Evolutionary conservation across 306 rosid genomes (phyloP).

Genomic region (Quercus parvula): DNA sequence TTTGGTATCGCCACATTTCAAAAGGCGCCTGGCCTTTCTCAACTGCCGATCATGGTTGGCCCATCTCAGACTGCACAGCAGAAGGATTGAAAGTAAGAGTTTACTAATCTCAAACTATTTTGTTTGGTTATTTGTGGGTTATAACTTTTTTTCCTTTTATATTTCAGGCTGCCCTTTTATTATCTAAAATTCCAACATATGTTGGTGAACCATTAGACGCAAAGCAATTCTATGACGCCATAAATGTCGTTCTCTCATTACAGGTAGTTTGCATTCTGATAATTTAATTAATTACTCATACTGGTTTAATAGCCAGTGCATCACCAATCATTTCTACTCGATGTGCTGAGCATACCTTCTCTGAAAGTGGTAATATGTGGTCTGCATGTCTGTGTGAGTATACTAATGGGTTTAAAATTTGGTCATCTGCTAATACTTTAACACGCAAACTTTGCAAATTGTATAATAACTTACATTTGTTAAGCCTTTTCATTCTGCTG

Average conservation of each 20-base stretch:
- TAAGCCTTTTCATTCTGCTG: not conserved
- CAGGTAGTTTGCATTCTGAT: conserved; percentile 55
- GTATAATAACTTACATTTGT: not conserved
- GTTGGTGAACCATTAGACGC: conserved; percentile 65
- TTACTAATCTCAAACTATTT: conserved; percentile 11
- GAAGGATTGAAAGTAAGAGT: conserved; percentile 75
- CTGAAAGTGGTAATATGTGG: not conserved
- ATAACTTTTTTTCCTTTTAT: conserved; percentile 6
- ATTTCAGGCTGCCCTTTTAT: conserved; percentile 60
- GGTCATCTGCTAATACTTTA: not conserved
- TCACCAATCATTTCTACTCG: not conserved
- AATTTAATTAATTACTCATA: not conserved
- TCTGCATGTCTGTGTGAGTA: not conserved
- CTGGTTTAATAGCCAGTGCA: conserved; percentile 6
- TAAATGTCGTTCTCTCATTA: conserved; percentile 75
- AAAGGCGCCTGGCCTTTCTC: conserved; percentile 98
- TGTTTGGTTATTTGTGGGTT: conserved; percentile 5
- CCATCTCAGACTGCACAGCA: conserved; percentile 90
- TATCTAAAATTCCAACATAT: conserved; percentile 63
- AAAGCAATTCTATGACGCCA: conserved; percentile 58
- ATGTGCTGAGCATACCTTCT: not conserved
- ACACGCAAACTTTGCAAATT: not conserved
- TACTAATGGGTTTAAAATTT: not conserved
- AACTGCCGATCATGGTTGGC: conserved; percentile 93
- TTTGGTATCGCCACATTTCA: conserved; percentile 88